Base-by-base conservation (phyloP, 1,284 basidiomycete species). In the Waitea zeae region DNA sequence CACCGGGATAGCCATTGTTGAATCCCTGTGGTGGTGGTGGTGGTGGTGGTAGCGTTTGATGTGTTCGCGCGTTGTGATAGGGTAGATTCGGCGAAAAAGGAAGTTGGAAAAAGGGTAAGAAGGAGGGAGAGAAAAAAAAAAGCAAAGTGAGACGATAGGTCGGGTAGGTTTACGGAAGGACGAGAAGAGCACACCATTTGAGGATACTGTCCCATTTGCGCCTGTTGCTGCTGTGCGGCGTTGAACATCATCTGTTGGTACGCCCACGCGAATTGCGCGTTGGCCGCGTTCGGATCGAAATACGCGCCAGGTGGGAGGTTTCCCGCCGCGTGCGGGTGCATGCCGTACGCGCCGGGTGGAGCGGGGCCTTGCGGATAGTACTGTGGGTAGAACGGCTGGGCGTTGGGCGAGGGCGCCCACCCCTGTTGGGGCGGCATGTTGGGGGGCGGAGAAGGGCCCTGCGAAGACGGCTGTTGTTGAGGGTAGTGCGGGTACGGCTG, bases 161-260 rank as follows among this genome's bases (percentile, higher is more conserved):
- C n/a, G n/a, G n/a, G n/a, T n/a, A n/a, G n/a, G n/a, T n/a, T n/a
- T n/a, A n/a, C n/a, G n/a, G n/a, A n/a, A n/a, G n/a, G n/a, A 26
- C 7, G 22, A n/a, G 7, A n/a, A 26, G 22, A 26, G 7, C 22
- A 7, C 22, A 26, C 22, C 22, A 26, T 26, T n/a, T 59, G 41
- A 53, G 34, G 48, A 44, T 44, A 52, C 34, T 43, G 45, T 38
- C 56, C 51, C 40, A 58, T 59, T n/a, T 26, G 22, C 9, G 29
- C 11, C 6, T 55, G 58, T 39, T 60, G 57, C 32, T 62, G 64
- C 38, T 73, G 72, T 46, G 73, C 70, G 12, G 69, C 67, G 47
- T 67, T 74, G 59, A 69, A 77, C 67, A 82, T 71, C 79, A 83
- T 82, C 46, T 82, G 80, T 53, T 83, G 80, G 57, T 84, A 84